These are phyloP conservation scores for Penicillium macrosclerotiorum DNA, from an alignment of 495 filamentous ascomycete species.

Conservation along the genomic window DNA sequence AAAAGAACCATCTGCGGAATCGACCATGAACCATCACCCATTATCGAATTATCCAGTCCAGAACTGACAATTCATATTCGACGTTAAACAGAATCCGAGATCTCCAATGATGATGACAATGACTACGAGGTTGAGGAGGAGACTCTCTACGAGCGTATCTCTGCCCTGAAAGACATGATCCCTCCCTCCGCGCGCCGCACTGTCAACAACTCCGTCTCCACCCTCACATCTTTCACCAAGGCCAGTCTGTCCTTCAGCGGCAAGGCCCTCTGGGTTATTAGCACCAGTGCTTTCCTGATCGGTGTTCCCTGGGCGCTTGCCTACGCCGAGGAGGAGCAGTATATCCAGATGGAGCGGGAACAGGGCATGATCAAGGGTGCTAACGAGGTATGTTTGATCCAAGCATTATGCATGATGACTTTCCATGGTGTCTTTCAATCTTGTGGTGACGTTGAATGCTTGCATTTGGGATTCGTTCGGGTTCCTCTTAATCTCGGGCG, in stretches of 20 bases:
- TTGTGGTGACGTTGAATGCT: neutral
- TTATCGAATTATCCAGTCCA: slow-evolving; percentile 13
- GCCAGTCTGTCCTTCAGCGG: slow-evolving; percentile 66
- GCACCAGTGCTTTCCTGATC: slow-evolving; percentile 81
- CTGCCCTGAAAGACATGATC: slow-evolving; percentile 88
- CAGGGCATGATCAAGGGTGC: slow-evolving; percentile 89
- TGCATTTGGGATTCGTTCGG: neutral
- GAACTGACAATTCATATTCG: slow-evolving; percentile 23
- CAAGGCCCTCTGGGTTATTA: slow-evolving; percentile 82
- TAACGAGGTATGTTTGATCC: slow-evolving; percentile 53
- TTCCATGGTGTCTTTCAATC: neutral
- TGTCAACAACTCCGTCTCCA: slow-evolving; percentile 57
- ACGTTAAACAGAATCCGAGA: slow-evolving; percentile 50
- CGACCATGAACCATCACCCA: neutral
- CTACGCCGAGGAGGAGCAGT: slow-evolving; percentile 91
- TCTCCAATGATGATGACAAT: slow-evolving; percentile 48
- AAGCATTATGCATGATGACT: neutral
- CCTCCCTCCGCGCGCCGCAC: slow-evolving; percentile 76
- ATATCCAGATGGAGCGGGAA: slow-evolving; percentile 95
- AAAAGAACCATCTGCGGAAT: neutral
- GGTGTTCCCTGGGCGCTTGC: slow-evolving; percentile 92
- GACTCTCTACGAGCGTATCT: slow-evolving; percentile 73
- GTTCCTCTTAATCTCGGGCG: neutral
- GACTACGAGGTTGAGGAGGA: slow-evolving; percentile 48
- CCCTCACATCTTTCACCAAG: slow-evolving; percentile 57